Evolutionary conservation across 129 eudicot species (phyloP).

Genomic region (Gnaphalium uliginosum): DNA sequence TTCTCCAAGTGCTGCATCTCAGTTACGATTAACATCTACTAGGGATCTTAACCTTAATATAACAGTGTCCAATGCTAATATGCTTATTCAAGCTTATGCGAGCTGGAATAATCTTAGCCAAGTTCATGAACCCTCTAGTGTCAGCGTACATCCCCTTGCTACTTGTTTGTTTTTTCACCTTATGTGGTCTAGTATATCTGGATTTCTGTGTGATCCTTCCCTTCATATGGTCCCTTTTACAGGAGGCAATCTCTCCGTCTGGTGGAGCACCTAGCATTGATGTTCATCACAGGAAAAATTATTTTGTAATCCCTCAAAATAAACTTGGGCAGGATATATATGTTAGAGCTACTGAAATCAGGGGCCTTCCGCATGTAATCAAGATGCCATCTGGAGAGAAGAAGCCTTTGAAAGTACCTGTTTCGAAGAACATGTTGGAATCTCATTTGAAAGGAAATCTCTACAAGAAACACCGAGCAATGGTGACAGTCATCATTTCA

Average conservation of each 20-base stretch:
- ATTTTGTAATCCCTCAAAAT: constrained; percentile 79
- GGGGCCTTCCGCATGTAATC: constrained; percentile 67
- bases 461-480: constrained; percentile 49
- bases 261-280: constrained; percentile 52
- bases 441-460: constrained; percentile 82
- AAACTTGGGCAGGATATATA: constrained; percentile 92
- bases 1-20: constrained; percentile 88
- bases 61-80: constrained; percentile 84
- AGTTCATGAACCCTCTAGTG: constrained; percentile 55
- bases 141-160: constrained; percentile 36
- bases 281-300: constrained; percentile 68
- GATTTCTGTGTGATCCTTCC: constrained; percentile 5
- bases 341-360: constrained; percentile 64
- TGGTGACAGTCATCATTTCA: constrained; percentile 77
- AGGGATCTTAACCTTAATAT: constrained; percentile 81
- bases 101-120: constrained; percentile 87
- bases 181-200: constrained; percentile 9
- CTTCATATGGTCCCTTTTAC: constrained; percentile 24
- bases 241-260: constrained; percentile 72
- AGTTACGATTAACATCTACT: constrained; percentile 76
- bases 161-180: neutral
- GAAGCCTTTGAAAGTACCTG: constrained; percentile 80
- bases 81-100: constrained; percentile 93
- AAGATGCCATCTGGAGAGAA: constrained; percentile 90
- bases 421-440: constrained; percentile 81